phyloP scores from a whole-genome alignment of 768 basidiomycete species.

The Termitomyces eurrhizus region DNA sequence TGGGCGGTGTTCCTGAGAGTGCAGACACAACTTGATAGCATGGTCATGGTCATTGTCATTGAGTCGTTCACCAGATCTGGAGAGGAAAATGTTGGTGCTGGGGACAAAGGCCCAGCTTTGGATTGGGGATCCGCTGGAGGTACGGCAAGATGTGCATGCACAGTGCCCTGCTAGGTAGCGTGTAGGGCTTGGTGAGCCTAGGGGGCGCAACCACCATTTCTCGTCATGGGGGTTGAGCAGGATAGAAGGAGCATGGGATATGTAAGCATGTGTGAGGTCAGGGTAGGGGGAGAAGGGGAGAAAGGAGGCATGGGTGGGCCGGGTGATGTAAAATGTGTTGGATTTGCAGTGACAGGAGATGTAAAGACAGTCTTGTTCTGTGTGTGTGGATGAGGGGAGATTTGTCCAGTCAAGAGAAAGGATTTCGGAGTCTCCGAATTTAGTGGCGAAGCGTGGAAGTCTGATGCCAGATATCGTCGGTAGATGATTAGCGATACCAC shows the following conservation, averaged over 20 bases:
- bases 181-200: conserved; percentile 13
- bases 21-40: conserved; percentile 7
- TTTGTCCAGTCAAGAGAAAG: conserved; percentile 12
- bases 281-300: conserved; percentile 17
- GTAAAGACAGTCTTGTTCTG: conserved; percentile 6
- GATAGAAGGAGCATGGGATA: conserved; percentile 4
- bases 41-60: conserved; percentile 3
- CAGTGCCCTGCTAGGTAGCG: conserved; percentile 25
- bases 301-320: conserved; percentile 15
- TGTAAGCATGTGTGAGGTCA: conserved; percentile 17
- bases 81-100: conserved; percentile 17
- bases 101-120: conserved; percentile 24
- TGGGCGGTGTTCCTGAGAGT: conserved; percentile 13
- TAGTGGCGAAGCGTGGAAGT: conserved; percentile 11
- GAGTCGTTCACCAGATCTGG: not conserved
- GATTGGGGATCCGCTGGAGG: conserved; percentile 22
- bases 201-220: conserved; percentile 26
- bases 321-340: conserved; percentile 15
- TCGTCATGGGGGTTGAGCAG: conserved; percentile 15
- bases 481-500: conserved; percentile 16
- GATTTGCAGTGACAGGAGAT: conserved; percentile 17
- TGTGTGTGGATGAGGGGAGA: not conserved
- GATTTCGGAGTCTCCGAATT: not conserved
- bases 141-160: conserved; percentile 23
- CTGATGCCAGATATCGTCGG: conserved; percentile 8